These are phyloP conservation scores for Teratosphaeria epicoccoides DNA, from an alignment of 2,329 filamentous ascomycete species.

Conservation along the genomic window DNA sequence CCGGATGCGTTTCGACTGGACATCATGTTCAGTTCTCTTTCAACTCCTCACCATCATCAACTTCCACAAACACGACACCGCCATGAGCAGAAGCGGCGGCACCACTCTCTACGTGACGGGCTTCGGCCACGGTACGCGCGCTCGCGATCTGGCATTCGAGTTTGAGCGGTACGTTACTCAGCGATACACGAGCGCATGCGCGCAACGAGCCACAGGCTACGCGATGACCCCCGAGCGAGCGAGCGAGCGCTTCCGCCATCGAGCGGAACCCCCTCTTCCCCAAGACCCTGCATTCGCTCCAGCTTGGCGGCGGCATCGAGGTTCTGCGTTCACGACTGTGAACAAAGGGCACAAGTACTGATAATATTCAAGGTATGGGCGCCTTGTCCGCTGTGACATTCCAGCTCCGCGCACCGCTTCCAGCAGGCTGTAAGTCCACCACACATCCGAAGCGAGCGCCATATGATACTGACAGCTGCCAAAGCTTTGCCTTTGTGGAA, in stretches of 20 bases:
- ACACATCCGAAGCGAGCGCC: neutral
- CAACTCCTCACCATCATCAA: neutral
- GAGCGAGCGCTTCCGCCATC: constrained; percentile 3
- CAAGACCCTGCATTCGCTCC: too few relatives aligned
- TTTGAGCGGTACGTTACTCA: constrained; percentile 93
- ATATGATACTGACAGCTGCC: neutral
- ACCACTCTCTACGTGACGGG: constrained; percentile 97
- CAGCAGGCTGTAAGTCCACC: constrained; percentile 74
- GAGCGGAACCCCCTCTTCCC: constrained; percentile 6
- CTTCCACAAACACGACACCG: constrained; percentile 2
- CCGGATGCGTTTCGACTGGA: neutral
- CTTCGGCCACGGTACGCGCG: constrained; percentile 97
- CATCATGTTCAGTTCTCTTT: neutral
- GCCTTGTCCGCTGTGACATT: constrained; percentile 96
- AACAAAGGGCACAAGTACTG: constrained; percentile 19
- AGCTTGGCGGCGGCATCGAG: neutral
- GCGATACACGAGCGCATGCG: constrained; percentile 5
- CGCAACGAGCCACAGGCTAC: neutral
- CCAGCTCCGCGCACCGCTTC: constrained; percentile 88
- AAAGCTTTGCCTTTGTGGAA: constrained; percentile 92
- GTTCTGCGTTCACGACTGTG: neutral
- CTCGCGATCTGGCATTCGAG: constrained; percentile 98
- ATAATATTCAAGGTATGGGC: constrained; percentile 69
- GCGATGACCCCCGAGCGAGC: constrained; percentile 1
- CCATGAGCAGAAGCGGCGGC: constrained; percentile 77